Evolutionary conservation across 176 grass and related monocot species (phyloP), one percentile per base, ranked within the genome.

Genomic region (Carex scoparia): DNA sequence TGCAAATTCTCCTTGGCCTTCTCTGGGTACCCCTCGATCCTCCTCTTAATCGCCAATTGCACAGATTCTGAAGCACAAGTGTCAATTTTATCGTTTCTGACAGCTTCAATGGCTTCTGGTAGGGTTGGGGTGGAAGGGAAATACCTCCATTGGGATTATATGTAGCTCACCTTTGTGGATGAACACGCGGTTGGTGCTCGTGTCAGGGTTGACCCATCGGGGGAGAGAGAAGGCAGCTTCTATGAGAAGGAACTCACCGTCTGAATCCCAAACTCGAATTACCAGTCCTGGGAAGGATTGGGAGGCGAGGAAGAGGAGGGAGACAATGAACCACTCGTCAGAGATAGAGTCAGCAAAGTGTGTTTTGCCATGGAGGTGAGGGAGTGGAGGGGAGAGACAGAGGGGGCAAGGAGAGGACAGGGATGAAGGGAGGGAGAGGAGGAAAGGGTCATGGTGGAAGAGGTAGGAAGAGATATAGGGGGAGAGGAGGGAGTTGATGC

Each of bases 231-330:
- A 99, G 66, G 93, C 93, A 10, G 91, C 90, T 80, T 99, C 93
- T 65, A 99, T 99, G 85, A 99, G 93, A 85, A 99, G 96, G 85
- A 99, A 99, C 49, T 99, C 96, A 1, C 96, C 96, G 15, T 99
- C 96, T 7, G 93, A 95, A 77, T 99, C 96, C 96, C 93, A 95
- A 0, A 91, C 78, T 71, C 90, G 88, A 42, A 86, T 89, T 10
- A 83, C 86, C 28, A 88, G 2, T 58, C 69, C 4, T 0, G 90
- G 93, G 61, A 95, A 81, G 59, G 80, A 72, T 61, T 76, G 65
- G 59, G 96, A 90, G 69, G 91, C 89, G 4, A 74, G 28, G 85
- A 95, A 98, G 42, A 98, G 86, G 61, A 98, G 91, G 80, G 91
- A 84, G 27, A 88, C 90, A 11, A 87, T 89, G 87, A 98, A 84